These are phyloP conservation scores for Oryza officinalis DNA, from an alignment of 176 grass and related monocot genomes.

Conservation along the genomic window DNA sequence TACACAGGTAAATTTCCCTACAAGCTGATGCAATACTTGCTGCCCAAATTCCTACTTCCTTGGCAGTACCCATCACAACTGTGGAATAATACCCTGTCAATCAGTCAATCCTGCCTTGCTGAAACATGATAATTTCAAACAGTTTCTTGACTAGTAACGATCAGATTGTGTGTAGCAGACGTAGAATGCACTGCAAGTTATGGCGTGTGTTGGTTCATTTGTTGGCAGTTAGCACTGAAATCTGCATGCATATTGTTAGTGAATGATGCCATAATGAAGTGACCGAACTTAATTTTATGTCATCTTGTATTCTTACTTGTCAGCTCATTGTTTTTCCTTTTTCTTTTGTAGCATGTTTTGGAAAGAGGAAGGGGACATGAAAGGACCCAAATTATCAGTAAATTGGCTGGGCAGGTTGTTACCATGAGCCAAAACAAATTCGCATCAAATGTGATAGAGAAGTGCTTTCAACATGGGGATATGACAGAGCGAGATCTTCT, in stretches of 20 bases:
- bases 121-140: not conserved
- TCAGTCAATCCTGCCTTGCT: not conserved
- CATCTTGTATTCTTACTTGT: not conserved
- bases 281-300: not conserved
- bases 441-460: constrained; percentile 95
- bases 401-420: constrained; percentile 77
- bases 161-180: not conserved
- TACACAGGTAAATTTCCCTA: constrained; percentile 64
- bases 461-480: constrained; percentile 87
- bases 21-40: not conserved
- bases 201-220: not conserved
- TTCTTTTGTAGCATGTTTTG: constrained; percentile 85
- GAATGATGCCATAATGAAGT: constrained; percentile 25
- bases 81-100: not conserved
- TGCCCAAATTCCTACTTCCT: not conserved
- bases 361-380: constrained; percentile 72
- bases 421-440: constrained; percentile 98
- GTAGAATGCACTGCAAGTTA: not conserved
- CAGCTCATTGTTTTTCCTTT: constrained; percentile 2
- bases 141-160: constrained; percentile 3
- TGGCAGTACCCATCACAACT: not conserved
- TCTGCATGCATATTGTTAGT: constrained; percentile 1
- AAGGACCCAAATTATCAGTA: constrained; percentile 81
- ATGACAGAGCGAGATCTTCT: constrained; percentile 62
- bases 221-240: not conserved